Evolutionary conservation across 2,329 filamentous ascomycete genomes (phyloP).

Genomic region (Fusarium lateritium): DNA sequence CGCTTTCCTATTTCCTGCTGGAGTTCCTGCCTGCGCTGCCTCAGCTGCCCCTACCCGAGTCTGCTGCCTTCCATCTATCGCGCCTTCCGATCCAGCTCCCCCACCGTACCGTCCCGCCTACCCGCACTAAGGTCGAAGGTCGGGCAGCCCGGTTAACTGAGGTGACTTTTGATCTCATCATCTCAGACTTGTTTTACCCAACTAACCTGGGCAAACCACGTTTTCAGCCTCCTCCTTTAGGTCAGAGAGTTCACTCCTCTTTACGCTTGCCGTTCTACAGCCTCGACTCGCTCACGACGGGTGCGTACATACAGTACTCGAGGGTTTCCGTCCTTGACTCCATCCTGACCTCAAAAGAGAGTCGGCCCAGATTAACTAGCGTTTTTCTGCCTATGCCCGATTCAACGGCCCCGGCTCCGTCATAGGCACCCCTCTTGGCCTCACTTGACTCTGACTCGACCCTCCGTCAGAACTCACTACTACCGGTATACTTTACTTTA

Average conservation of each 20-base stretch:
- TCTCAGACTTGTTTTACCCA: constrained; percentile 1
- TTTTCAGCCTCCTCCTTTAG: neutral
- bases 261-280: neutral
- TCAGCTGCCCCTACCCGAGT: constrained; percentile 22
- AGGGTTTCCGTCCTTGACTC: neutral
- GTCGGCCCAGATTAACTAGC: constrained; percentile 14
- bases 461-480: constrained; percentile 36
- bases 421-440: constrained; percentile 44
- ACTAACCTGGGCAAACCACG: constrained; percentile 4
- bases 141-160: constrained; percentile 24
- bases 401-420: constrained; percentile 38
- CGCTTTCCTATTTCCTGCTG: constrained; percentile 9
- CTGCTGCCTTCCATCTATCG: constrained; percentile 35
- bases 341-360: no score
- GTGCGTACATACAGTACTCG: constrained; percentile 7
- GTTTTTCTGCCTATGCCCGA: constrained; percentile 37
- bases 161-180: constrained; percentile 26
- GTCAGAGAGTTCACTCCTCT: neutral
- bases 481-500: constrained; percentile 3
- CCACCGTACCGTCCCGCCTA: constrained; percentile 38
- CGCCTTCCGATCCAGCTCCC: constrained; percentile 36
- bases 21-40: neutral
- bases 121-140: constrained; percentile 29
- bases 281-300: constrained; percentile 13
- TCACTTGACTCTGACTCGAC: constrained; percentile 40